Conservation (phyloP, 805 yeast genomes). For the Ogataea minuta region DNA sequence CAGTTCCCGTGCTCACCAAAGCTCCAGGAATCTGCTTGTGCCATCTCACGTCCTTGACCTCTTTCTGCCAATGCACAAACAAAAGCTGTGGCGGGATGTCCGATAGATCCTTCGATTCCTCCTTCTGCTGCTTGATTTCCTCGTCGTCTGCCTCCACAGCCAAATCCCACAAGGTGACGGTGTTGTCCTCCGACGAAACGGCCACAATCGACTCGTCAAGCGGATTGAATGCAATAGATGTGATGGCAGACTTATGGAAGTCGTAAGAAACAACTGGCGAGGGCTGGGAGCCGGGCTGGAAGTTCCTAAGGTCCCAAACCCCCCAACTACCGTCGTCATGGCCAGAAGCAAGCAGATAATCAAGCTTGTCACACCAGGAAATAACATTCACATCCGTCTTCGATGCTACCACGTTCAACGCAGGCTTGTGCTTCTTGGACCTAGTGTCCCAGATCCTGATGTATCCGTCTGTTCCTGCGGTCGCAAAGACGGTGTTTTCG, state of each 20-base stretch:
- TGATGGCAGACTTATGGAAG: constrained; percentile 91
- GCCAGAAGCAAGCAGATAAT: constrained; percentile 88
- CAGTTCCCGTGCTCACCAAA: constrained; percentile 90
- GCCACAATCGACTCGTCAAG: constrained; percentile 94
- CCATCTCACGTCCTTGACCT: constrained; percentile 98
- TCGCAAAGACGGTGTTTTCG: constrained; percentile 92
- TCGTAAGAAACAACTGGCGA: constrained; percentile 92
- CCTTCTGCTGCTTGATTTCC: constrained; percentile 82
- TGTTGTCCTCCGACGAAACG: constrained; percentile 93
- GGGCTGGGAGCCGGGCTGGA: constrained; percentile 58
- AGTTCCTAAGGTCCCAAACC: constrained; percentile 93
- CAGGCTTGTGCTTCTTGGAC: constrained; percentile 88
- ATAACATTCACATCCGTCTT: constrained; percentile 87
- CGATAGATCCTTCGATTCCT: constrained; percentile 73
- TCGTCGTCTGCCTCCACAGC: constrained; percentile 99
- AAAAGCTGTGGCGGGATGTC: constrained; percentile 94
- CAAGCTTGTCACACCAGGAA: constrained; percentile 89
- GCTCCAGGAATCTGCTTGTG: constrained; percentile 96
- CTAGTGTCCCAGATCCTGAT: constrained; percentile 96
- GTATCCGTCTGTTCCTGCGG: constrained; percentile 88
- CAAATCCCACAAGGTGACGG: constrained; percentile 96
- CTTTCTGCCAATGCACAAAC: constrained; percentile 97
- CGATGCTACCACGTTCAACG: constrained; percentile 79
- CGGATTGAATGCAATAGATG: constrained; percentile 93
- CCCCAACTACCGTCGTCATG: constrained; percentile 98